Evolutionary conservation across 2,329 filamentous ascomycete species (phyloP), one percentile per base, ranked within the genome.

Genomic region (Neonectria magnoliae): DNA sequence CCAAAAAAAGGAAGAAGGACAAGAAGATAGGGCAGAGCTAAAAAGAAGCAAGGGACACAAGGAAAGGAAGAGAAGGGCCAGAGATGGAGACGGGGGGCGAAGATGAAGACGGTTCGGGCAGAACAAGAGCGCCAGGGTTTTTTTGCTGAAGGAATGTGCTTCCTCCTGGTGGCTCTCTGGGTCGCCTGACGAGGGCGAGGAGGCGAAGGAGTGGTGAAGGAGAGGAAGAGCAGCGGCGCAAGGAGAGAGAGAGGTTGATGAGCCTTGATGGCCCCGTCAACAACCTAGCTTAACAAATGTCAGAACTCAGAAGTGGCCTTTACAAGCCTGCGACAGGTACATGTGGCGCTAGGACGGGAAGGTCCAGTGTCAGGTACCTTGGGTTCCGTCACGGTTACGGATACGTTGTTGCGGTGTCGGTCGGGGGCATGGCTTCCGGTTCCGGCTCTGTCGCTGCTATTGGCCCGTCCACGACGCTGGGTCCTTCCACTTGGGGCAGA

Each of bases 291-390:
- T 41, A 54, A 57, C 55, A 58, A 58, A 63, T 54, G 55, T 63
- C 61, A 63, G 56, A 61, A 58, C 56, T 63, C 61, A 63, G 56
- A 61, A 58, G 61, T 63, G 61, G 61, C 61, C 61, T 63, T 41
- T 63, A 16, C 42, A 20, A 53, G 51, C 51, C 51, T 41, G 51
- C 31, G 33, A 41, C 51, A 57, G 29, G 55, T 57, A 57, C 55
- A 57, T 31, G 29, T 47, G 14, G 36, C 36, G 36, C 36, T 38
- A 38, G 36, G 36, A 57, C 55, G 47, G 22, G 44, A 47, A 44
- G 27, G 55, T 20, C 18, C n/a, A 42, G 38, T 42, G 16, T n/a
- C 38, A 42, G 38, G 36, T 38, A 13, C 36, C 36, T 16, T 38
- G 16, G 14, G 36, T 38, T 38, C 36, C 36, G 36, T 38, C 36